Evolutionary conservation across 768 basidiomycete genomes (phyloP).

Genomic region (Sistotremastrum niveocremeum): DNA sequence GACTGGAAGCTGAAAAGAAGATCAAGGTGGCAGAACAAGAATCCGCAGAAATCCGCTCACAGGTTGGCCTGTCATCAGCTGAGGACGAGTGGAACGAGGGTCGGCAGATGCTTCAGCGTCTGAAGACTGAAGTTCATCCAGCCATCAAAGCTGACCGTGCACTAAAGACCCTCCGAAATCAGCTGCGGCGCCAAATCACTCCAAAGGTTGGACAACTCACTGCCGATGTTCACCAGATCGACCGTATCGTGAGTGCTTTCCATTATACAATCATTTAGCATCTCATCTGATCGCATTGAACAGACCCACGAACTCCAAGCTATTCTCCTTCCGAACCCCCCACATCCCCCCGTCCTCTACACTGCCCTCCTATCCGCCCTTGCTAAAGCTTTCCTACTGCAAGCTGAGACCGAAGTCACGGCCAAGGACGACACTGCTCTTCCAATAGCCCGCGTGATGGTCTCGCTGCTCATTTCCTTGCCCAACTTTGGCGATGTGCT

Average conservation of each 20-base stretch:
- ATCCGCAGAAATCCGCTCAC: slow-evolving; percentile 26
- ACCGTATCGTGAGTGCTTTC: slow-evolving; percentile 42
- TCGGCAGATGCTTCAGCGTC: slow-evolving; percentile 38
- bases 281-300: slow-evolving; percentile 9
- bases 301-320: slow-evolving; percentile 30
- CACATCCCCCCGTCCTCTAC: slow-evolving; percentile 35
- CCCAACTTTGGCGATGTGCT: slow-evolving; percentile 58
- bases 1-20: slow-evolving; percentile 22
- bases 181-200: slow-evolving; percentile 62
- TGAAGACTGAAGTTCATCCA: slow-evolving; percentile 54
- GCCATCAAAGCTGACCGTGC: slow-evolving; percentile 44
- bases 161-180: slow-evolving; percentile 49
- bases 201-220: slow-evolving; percentile 84
- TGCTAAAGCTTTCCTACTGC: slow-evolving; percentile 74
- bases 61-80: slow-evolving; percentile 38
- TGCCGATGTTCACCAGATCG: slow-evolving; percentile 46
- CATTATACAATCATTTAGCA: slow-evolving; percentile 4
- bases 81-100: slow-evolving; percentile 54
- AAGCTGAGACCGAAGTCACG: slow-evolving; percentile 88
- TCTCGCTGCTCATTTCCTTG: slow-evolving; percentile 51
- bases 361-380: slow-evolving; percentile 75
- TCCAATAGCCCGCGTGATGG: slow-evolving; percentile 68
- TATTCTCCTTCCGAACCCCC: slow-evolving; percentile 22
- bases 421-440: slow-evolving; percentile 76
- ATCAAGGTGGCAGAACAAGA: slow-evolving; percentile 22